Conservation (phyloP, 139 green algal genomes). For the Micractinium sp. region DNA sequence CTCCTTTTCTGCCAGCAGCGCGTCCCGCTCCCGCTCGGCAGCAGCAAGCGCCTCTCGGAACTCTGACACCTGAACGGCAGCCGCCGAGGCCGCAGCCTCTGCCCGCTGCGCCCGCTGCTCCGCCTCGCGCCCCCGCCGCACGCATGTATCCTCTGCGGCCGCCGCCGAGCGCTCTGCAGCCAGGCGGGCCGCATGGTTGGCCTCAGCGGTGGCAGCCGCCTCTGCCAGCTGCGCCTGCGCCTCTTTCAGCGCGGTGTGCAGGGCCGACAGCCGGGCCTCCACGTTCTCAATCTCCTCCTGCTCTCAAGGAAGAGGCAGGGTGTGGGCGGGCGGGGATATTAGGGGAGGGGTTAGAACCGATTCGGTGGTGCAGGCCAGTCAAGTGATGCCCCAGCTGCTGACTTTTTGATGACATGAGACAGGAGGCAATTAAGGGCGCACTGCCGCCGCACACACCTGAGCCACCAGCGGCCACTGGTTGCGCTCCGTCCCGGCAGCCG, state of each 20-base stretch:
- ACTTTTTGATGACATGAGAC: neutral
- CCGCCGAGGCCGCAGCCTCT: constrained; percentile 23
- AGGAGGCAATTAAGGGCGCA: neutral
- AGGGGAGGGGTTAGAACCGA: neutral
- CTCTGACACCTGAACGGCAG: constrained; percentile 28
- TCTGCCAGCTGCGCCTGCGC: constrained; percentile 5
- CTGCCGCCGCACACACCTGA: neutral
- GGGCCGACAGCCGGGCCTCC: constrained; percentile 34
- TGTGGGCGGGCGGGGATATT: too few relatives aligned
- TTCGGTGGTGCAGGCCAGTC: neutral
- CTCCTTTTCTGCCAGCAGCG: constrained; percentile 39
- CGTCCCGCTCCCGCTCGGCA: constrained; percentile 34
- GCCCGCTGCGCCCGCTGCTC: constrained; percentile 25
- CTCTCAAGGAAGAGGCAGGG: too few relatives aligned
- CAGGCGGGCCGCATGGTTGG: neutral
- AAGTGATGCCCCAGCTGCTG: neutral
- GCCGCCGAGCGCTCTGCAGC: constrained; percentile 13
- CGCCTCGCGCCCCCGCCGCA: neutral
- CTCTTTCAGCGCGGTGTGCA: constrained; percentile 29
- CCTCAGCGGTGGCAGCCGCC: neutral
- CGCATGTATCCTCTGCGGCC: neutral
- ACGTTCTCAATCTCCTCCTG: constrained; percentile 39
- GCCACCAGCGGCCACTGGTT: constrained; percentile 32
- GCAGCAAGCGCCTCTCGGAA: constrained; percentile 15
- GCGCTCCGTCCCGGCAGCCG: constrained; percentile 1